Base-by-base conservation (phyloP, 2,329 filamentous ascomycete genomes). In the Hirsutella minnesotensis region DNA sequence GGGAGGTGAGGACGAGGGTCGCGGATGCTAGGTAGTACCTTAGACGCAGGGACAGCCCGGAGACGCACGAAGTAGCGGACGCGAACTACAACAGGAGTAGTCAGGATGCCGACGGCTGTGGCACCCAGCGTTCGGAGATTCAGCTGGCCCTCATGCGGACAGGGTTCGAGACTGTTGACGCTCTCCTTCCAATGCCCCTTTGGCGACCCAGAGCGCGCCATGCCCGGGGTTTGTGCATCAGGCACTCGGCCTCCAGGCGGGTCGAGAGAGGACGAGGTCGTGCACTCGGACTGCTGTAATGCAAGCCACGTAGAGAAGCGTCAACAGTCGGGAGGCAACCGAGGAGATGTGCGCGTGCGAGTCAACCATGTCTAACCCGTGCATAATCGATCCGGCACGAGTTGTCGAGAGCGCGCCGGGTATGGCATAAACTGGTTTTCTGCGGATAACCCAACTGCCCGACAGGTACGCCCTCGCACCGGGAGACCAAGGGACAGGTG, bases 281-380 rank as follows among this genome's bases (percentile, higher is more conserved):
- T 35, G 42, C 30, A 27, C 21, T 40, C 38, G 31, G 38, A 37
- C 38, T 36, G 31, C 42, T 44, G 42, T 38, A 43, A 43, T 38
- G 42, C 38, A 40, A 38, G 42, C 42, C 42, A 40, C 38, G 42
- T 44, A 20, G 33, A 40, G 34, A 31, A 27, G 38, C 38, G 35
- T 21, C 42, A 19, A 27, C 22, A 22, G 21, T 43, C 41, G 41
- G 41, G n/a, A 34, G 24, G n/a, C 21, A 38, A 36, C 41, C 41
- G 41, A 43, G 40, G 29, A 22, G 20, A n/a, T n/a, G n/a, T n/a
- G 29, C 12, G 33, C 15, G 33, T 9, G 33, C 33, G 2, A n/a
- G 3, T 18, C 33, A 4, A 34, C 33, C 15, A n/a, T 9, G 8
- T 16, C 15, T 18, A 3, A 35, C 33, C 18, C 33, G n/a, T 16